Conservation (phyloP, 768 basidiomycete species). For the Termitomyces sp. region DNA sequence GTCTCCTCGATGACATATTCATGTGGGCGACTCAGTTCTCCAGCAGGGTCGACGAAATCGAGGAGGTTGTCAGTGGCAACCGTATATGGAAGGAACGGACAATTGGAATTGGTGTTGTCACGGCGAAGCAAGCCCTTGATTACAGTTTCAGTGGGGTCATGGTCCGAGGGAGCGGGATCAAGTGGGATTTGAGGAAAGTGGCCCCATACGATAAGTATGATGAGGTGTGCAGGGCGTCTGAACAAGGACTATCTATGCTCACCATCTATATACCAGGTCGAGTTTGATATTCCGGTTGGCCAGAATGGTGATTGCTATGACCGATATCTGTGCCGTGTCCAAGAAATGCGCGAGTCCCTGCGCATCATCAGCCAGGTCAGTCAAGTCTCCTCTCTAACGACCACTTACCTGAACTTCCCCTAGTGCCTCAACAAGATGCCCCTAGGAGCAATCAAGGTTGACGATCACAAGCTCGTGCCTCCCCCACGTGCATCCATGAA, state of each 20-base stretch:
- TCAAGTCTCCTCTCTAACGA: neutral
- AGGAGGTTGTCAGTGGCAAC: constrained; percentile 96
- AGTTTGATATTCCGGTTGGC: constrained; percentile 96
- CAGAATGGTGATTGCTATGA: constrained; percentile 98
- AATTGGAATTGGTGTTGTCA: constrained; percentile 83
- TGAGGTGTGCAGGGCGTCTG: constrained; percentile 43
- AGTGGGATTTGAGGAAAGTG: constrained; percentile 93
- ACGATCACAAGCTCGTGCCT: constrained; percentile 96
- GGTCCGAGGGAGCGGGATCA: constrained; percentile 88
- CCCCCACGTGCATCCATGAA: constrained; percentile 98
- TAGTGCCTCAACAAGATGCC: constrained; percentile 98
- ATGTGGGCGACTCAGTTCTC: constrained; percentile 96
- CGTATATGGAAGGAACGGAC: constrained; percentile 98
- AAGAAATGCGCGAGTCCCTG: constrained; percentile 95
- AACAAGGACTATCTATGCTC: neutral
- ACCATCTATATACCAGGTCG: constrained; percentile 49
- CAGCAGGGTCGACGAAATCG: constrained; percentile 90
- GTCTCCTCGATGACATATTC: constrained; percentile 98
- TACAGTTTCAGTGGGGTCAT: constrained; percentile 97
- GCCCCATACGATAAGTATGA: constrained; percentile 96
- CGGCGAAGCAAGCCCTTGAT: constrained; percentile 86
- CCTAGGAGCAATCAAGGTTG: constrained; percentile 85
- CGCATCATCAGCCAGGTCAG: constrained; percentile 76
- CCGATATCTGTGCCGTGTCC: constrained; percentile 94
- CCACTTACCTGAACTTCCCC: neutral